phyloP scores from a whole-genome alignment of 1,139 yeast genomes.

The Eremothecium cymbalariae region DNA sequence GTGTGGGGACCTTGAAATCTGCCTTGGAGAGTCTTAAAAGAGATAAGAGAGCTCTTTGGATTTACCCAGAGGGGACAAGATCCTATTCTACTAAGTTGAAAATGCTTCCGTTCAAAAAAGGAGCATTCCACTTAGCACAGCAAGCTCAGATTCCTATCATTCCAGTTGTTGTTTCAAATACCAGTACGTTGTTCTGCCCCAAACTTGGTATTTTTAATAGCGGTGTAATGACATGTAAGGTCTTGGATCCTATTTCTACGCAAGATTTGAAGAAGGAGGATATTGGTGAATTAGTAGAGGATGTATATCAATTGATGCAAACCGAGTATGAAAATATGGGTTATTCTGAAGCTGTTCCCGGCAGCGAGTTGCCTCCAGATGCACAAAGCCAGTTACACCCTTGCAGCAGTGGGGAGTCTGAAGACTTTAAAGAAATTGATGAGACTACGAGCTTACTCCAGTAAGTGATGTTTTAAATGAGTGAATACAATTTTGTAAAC shows the following conservation, averaged over 20 bases:
- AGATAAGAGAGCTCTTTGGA: conserved; percentile 62
- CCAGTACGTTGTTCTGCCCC: conserved; percentile 63
- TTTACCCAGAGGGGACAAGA: conserved; percentile 96
- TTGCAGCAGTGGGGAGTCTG: conserved; percentile 8
- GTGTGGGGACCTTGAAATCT: conserved; percentile 60
- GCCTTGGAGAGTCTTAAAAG: conserved; percentile 57
- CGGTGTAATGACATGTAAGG: conserved; percentile 61
- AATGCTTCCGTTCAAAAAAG: conserved; percentile 85
- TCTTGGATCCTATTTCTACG: conserved; percentile 59
- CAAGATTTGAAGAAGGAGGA: conserved; percentile 53
- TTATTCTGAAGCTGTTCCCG: conserved; percentile 33
- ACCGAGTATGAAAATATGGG: conserved; percentile 37
- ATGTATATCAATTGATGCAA: conserved; percentile 37
- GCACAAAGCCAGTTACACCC: conserved; percentile 14
- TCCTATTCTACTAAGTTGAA: conserved; percentile 62
- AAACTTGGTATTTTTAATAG: conserved; percentile 48
- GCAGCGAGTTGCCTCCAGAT: conserved; percentile 27
- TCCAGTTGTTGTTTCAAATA: conserved; percentile 81
- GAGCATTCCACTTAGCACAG: conserved; percentile 94
- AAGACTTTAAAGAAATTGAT: conserved; percentile 5
- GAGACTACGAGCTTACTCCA: conserved; percentile 1
- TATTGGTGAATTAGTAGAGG: conserved; percentile 43
- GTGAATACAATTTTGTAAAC: no score
- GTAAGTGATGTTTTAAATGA: neutral
- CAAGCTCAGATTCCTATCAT: conserved; percentile 85